Evolutionary conservation across 2,329 filamentous ascomycete species (phyloP).

Genomic region (Cercospora sp.): DNA sequence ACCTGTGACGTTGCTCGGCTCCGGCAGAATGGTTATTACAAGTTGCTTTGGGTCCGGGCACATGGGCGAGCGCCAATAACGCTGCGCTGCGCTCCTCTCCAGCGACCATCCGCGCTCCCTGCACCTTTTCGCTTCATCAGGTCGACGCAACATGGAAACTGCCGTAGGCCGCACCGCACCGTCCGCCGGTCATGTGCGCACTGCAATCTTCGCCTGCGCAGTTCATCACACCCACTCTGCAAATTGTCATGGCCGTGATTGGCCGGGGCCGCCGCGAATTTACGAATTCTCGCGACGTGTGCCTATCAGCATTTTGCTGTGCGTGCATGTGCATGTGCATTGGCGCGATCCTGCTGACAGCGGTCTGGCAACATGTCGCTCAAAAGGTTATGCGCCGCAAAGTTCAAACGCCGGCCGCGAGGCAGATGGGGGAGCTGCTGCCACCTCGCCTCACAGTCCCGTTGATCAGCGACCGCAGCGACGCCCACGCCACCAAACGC

Average conservation of each 20-base stretch:
- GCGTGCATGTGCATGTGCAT: neutral
- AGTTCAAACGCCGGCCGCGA: neutral
- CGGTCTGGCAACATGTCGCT: neutral
- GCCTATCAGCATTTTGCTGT: conserved; percentile 2
- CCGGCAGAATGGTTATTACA: conserved; percentile 8
- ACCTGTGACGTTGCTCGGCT: neutral
- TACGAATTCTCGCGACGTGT: conserved; percentile 1
- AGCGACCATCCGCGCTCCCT: neutral
- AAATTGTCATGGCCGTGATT: neutral
- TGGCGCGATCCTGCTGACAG: neutral
- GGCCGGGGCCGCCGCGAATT: neutral
- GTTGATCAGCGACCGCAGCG: too few relatives aligned
- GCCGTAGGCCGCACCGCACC: conserved; percentile 1
- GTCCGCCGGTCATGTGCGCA: neutral
- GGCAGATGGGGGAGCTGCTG: neutral
- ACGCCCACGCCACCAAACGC: too few relatives aligned
- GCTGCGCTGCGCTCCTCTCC: neutral
- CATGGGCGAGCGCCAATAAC: neutral
- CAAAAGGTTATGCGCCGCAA: neutral
- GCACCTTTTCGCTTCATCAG: neutral
- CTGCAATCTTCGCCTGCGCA: neutral
- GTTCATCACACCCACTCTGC: neutral
- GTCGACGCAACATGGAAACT: neutral
- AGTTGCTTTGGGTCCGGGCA: neutral
- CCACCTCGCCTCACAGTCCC: too few relatives aligned